Percentiles rank a stretch among this genome's conserved stretches.
These are phyloP conservation scores for Saccharomycopsis fibuligera DNA, from an alignment of 805 yeast genomes.

Conservation along the genomic window DNA sequence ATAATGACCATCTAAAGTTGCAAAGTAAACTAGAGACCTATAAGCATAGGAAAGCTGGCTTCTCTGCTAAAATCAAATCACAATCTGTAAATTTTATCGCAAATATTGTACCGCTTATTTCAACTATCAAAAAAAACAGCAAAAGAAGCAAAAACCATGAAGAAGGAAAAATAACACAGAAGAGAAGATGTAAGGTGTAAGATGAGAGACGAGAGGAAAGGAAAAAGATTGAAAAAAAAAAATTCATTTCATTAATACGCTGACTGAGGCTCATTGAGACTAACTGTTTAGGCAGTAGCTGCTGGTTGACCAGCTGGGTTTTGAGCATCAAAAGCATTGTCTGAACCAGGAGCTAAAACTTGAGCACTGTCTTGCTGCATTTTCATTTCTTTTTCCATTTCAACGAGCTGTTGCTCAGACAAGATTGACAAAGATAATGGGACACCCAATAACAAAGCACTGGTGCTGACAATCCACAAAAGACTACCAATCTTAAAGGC, in stretches of 20 bases:
- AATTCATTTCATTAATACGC: not conserved
- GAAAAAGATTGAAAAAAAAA: not conserved
- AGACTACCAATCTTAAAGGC: constrained; percentile 63
- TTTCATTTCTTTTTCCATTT: constrained; percentile 87
- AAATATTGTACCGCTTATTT: too few relatives aligned
- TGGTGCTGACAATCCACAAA: constrained; percentile 81
- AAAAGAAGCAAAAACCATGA: not conserved
- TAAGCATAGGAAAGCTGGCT: not conserved
- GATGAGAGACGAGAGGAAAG: not conserved
- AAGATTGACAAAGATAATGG: constrained; percentile 87
- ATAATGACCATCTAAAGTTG: not conserved
- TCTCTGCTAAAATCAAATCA: too few relatives aligned
- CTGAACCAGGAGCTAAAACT: constrained; percentile 63
- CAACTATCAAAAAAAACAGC: not conserved
- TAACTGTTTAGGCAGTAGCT: not conserved
- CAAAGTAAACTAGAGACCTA: not conserved
- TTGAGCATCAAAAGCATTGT: constrained; percentile 16
- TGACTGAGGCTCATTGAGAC: not conserved
- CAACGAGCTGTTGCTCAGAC: constrained; percentile 88
- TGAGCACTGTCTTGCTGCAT: constrained; percentile 74
- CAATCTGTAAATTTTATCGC: too few relatives aligned
- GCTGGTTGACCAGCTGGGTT: constrained; percentile 1
- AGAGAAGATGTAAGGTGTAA: not conserved
- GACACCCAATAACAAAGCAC: constrained; percentile 81
- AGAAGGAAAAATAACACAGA: not conserved